Evolutionary conservation across 441 rosid genomes (phyloP).

Genomic region (Croton setiger): DNA sequence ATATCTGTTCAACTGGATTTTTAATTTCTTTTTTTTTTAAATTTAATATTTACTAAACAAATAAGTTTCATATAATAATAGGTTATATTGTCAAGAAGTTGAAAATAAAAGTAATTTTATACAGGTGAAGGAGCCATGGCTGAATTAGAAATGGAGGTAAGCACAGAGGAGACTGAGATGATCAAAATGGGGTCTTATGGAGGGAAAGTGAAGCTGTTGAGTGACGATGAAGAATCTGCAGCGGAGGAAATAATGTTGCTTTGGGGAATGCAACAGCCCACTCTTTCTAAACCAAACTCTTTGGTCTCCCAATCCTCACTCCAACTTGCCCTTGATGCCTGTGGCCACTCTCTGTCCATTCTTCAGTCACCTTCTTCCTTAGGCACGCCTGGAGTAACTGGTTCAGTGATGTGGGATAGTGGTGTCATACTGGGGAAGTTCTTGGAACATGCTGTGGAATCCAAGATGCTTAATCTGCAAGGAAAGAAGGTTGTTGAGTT

Average conservation of each 20-base stretch:
- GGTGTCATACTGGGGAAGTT: constrained; percentile 87
- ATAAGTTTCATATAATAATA: too few species aligned
- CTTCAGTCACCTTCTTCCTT: constrained; percentile 89
- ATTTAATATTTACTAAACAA: too few species aligned
- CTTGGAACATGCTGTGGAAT: constrained; percentile 85
- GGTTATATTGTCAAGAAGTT: too few species aligned
- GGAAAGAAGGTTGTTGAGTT: constrained; percentile 80
- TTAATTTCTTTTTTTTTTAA: too few species aligned
- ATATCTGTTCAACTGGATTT: too few species aligned
- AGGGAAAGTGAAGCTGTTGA: constrained; percentile 49
- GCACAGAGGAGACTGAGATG: constrained; percentile 31
- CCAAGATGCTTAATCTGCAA: constrained; percentile 51
- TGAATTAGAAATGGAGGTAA: constrained; percentile 18
- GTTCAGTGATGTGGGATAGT: constrained; percentile 94
- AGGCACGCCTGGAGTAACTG: constrained; percentile 86
- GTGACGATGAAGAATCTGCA: constrained; percentile 50
- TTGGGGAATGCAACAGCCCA: constrained; percentile 92
- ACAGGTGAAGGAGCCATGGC: not conserved
- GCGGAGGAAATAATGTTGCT: constrained; percentile 82
- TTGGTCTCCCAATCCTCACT: constrained; percentile 81
- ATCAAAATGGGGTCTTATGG: constrained; percentile 52
- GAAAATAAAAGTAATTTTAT: too few species aligned
- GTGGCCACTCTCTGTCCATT: constrained; percentile 76
- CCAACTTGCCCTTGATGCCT: constrained; percentile 70
- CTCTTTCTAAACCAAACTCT: constrained; percentile 61